Base-by-base conservation (phyloP, 108 stramenopile species). In the Nannochloropsis salina region DNA sequence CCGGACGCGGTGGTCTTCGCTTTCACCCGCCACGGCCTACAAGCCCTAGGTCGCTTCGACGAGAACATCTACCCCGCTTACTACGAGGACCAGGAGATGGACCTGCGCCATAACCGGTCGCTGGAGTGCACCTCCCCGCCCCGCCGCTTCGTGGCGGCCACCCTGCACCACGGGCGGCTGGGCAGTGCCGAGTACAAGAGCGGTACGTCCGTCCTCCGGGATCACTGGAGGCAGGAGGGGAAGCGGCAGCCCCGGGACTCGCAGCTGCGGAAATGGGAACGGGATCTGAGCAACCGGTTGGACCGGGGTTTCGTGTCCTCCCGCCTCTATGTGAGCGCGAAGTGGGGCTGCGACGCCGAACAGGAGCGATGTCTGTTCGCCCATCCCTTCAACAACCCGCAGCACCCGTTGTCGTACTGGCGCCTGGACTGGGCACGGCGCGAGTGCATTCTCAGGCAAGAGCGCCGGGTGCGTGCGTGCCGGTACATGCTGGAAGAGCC, bases 11-110 rank as follows among this genome's bases (percentile, higher is more conserved):
- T 74, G n/a, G 61, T 74, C 3, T 74, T 74, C n/a, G 61, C 61
- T 8, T 74, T 74, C 61, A 74, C 61, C 20, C 15, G 61, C 20
- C 61, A n/a, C 20, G 61, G 61, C 20, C 15, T 74, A n/a, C 61
- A 74, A n/a, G 8, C n/a, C 20, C 61, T 74, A n/a, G 61, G 61
- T 15, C 15, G n/a, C 20, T 74, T 74, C n/a, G 61, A 74, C 61
- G 61, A 74, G 61, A 74, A 74, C 61, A 74, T 74, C 15, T 74
- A 74, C 61, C 61, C 61, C 20, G 61, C 61, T 74, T 74, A 74
- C n/a, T 74, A 74, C n/a, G 61, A 74, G 61, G 61, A 74, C 61
- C 61, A 74, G 20, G 61, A 74, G 61, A 74, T 74, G 61, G 61
- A 74, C 8, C 61, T 74, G 61, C 61, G 61, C 20, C 61, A 74